phyloP scores from a whole-genome alignment of 306 rosid species.

The Quercus parvula region DNA sequence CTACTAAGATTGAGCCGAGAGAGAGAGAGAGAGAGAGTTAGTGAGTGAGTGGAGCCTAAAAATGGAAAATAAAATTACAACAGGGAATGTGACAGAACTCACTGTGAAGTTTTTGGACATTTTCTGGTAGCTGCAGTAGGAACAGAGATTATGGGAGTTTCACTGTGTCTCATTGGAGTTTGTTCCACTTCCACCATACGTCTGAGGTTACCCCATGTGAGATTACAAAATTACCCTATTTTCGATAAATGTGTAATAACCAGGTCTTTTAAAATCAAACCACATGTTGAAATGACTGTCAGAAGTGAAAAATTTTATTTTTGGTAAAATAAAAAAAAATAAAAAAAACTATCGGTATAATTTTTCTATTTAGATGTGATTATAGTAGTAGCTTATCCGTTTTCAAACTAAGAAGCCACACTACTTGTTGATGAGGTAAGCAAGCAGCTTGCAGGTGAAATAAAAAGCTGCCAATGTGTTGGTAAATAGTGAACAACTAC shows the following conservation, averaged over 20 bases:
- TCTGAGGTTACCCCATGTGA: background rate
- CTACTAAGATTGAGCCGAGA: constrained; percentile 29
- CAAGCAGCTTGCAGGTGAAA: too few relatives aligned
- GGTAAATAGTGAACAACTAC: too few relatives aligned
- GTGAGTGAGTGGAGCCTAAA: background rate
- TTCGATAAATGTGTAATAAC: background rate
- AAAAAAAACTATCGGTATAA: too few relatives aligned
- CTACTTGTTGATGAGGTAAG: too few relatives aligned
- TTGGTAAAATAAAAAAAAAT: too few relatives aligned
- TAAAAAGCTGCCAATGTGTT: too few relatives aligned
- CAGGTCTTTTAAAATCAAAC: too few relatives aligned
- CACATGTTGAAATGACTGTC: too few relatives aligned
- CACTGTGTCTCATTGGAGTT: constrained; percentile 35
- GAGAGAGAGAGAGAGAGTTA: background rate
- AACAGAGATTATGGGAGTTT: constrained; percentile 32
- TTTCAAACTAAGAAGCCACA: too few relatives aligned
- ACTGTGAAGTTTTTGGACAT: constrained; percentile 8
- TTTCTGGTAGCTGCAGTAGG: constrained; percentile 30
- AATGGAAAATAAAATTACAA: background rate
- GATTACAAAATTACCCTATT: constrained; percentile 18
- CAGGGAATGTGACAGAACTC: background rate
- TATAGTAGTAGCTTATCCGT: too few relatives aligned
- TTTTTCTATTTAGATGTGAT: too few relatives aligned
- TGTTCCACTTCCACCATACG: constrained; percentile 25
- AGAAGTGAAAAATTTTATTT: too few relatives aligned